Base-by-base conservation (phyloP, 148 eudicot species). In the Limonium bicolor region DNA sequence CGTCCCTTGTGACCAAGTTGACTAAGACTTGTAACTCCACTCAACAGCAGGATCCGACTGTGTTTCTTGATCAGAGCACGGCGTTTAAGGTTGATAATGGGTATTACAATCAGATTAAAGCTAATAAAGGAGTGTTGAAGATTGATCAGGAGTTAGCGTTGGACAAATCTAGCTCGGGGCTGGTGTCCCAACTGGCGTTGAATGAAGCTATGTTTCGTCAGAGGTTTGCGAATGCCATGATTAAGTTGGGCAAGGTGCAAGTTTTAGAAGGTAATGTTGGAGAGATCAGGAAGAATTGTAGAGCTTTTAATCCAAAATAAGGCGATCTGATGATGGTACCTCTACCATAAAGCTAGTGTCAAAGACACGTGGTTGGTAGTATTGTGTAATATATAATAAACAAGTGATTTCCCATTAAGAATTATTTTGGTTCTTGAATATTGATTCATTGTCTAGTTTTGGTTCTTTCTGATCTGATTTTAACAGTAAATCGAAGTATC, bases 171-270 rank as follows among this genome's bases (percentile, higher is more conserved):
- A 20, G 25, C 27, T 20, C 29, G 32, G 30, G 27, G 29, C 19
- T 46, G 42, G n/a, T 22, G 29, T 17, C 14, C 25, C 15, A 24
- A 1, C 27, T 36, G 30, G n/a, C n/a, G n/a, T 13, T 13, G 30
- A 24, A 5, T 18, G 10, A 25, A n/a, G n/a, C 24, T 13, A n/a
- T 50, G 9, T 56, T 56, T 41, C 8, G 30, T 15, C 9, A 12
- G 20, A 46, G 50, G 23, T 56, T 56, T 46, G 60, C 52, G 3
- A 20, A 46, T 20, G 61, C 53, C 10, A 56, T 56, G 61, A 31
- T 56, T 23, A 56, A 56, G 31, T 32, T 56, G 14, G 61, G 61
- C 2, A 56, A 28, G 6, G 5, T 56, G 5, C 53, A 48, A 11
- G 35, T 20, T 0, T 43, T 50, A 34, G 53, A 28, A 42, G 53